These are phyloP conservation scores for Musa itinerans DNA, from an alignment of 176 grass and related monocot genomes.

Conservation along the genomic window DNA sequence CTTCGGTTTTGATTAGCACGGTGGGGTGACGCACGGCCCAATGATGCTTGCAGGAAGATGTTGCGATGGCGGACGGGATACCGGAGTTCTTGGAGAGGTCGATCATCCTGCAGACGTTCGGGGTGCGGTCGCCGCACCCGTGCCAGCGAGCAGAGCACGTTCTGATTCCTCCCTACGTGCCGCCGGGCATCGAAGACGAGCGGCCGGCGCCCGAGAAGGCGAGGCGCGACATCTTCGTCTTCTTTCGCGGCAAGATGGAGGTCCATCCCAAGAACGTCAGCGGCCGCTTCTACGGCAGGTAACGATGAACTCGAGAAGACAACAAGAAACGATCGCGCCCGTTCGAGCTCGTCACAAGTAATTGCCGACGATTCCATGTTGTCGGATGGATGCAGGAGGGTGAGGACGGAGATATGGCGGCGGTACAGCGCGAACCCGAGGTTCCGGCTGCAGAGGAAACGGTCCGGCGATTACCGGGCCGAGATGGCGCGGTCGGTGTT, in stretches of 20 bases:
- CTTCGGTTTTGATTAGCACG: too few relatives aligned
- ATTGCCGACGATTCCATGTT: too few relatives aligned
- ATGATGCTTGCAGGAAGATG: conserved; percentile 32
- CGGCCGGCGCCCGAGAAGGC: conserved; percentile 39
- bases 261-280: conserved; percentile 92
- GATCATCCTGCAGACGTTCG: conserved; percentile 79
- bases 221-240: conserved; percentile 58
- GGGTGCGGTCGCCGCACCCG: conserved; percentile 36
- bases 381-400: conserved; percentile 32
- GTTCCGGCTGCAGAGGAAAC: conserved; percentile 78
- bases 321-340: too few relatives aligned
- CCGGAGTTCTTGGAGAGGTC: conserved; percentile 58
- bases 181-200: conserved; percentile 28
- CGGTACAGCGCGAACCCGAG: conserved; percentile 42
- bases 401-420: conserved; percentile 63
- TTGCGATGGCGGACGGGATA: conserved; percentile 68
- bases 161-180: conserved; percentile 69
- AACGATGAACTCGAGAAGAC: conserved; percentile 3
- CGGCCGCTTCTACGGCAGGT: conserved; percentile 95
- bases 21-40: too few relatives aligned
- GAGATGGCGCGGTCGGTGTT: conserved; percentile 78
- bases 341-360: too few relatives aligned
- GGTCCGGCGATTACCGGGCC: conserved; percentile 40
- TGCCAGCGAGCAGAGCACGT: conserved; percentile 72
- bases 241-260: conserved; percentile 91